Evolutionary conservation across 2,329 filamentous ascomycete species (phyloP).

Genomic region (Lachnellula subtilissima): DNA sequence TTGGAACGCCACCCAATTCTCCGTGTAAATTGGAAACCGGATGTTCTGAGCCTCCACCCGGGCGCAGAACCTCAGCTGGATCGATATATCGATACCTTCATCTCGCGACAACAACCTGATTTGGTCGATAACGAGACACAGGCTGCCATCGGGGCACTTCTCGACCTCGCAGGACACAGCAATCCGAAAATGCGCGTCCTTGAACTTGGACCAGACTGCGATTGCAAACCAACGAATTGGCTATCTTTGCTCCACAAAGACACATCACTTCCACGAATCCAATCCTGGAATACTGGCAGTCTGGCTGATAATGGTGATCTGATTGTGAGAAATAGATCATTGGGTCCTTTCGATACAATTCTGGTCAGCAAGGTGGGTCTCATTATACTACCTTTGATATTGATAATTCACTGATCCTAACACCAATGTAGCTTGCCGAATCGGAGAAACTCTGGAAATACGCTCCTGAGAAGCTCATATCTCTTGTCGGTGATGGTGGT

Average conservation of each 20-base stretch:
- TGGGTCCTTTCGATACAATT: too few species aligned
- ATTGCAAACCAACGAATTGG: background rate
- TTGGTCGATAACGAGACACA: background rate
- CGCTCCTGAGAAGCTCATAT: too few species aligned
- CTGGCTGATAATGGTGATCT: background rate
- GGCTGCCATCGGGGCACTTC: background rate
- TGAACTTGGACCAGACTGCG: background rate
- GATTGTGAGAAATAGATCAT: background rate
- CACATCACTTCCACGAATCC: background rate
- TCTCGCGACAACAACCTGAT: too few species aligned
- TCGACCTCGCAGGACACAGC: background rate
- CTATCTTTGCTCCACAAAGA: background rate
- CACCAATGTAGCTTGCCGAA: too few species aligned
- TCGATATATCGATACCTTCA: too few species aligned
- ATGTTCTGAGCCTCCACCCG: background rate
- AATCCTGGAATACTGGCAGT: background rate
- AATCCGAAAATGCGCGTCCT: background rate
- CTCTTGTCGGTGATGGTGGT: too few species aligned
- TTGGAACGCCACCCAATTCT: background rate
- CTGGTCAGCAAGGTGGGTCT: too few species aligned
- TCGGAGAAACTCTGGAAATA: too few species aligned
- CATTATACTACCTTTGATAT: too few species aligned
- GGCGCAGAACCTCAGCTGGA: background rate
- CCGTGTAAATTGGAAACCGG: background rate
- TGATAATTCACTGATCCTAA: too few species aligned